These are phyloP conservation scores for Acaromyces ingoldii DNA, from an alignment of 1,284 basidiomycete genomes.

Conservation along the genomic window DNA sequence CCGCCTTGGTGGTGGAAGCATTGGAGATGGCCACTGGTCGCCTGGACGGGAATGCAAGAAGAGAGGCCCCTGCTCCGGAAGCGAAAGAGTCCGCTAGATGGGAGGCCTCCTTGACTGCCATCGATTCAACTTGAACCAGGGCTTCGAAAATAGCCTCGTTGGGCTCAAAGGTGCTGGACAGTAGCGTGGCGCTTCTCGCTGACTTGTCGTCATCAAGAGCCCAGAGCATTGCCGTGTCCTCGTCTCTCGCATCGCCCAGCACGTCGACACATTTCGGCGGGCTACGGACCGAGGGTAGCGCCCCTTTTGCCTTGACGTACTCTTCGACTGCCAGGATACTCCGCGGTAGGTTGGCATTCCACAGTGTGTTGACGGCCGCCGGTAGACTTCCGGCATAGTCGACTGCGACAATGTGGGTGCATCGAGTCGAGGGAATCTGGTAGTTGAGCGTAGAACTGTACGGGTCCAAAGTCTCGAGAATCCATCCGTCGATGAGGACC, in stretches of 20 bases:
- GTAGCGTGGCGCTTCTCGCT: conserved; percentile 17
- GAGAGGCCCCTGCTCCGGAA: background rate
- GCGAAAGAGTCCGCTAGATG: no score
- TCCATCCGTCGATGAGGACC: conserved; percentile 88
- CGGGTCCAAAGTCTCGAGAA: conserved; percentile 91
- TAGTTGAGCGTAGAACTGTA: conserved; percentile 85
- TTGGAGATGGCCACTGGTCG: conserved; percentile 21
- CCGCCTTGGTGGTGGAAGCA: conserved; percentile 24
- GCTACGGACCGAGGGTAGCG: conserved; percentile 41
- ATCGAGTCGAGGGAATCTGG: conserved; percentile 86
- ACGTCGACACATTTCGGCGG: conserved; percentile 40
- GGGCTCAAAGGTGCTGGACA: conserved; percentile 30
- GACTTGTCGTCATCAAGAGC: conserved; percentile 4
- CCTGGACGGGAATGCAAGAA: background rate
- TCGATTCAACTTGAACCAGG: conserved; percentile 1
- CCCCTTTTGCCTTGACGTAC: conserved; percentile 41
- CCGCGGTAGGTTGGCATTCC: conserved; percentile 61
- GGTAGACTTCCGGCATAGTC: conserved; percentile 87
- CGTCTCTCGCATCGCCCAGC: conserved; percentile 43
- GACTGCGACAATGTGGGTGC: conserved; percentile 78
- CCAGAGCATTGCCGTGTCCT: conserved; percentile 22
- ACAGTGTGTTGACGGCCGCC: conserved; percentile 76
- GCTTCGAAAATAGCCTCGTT: conserved; percentile 14
- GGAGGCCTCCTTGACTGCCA: background rate
- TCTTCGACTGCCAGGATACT: conserved; percentile 48